phyloP scores from a whole-genome alignment of 2,329 filamentous ascomycete genomes.

The Diaporthe caulivora region DNA sequence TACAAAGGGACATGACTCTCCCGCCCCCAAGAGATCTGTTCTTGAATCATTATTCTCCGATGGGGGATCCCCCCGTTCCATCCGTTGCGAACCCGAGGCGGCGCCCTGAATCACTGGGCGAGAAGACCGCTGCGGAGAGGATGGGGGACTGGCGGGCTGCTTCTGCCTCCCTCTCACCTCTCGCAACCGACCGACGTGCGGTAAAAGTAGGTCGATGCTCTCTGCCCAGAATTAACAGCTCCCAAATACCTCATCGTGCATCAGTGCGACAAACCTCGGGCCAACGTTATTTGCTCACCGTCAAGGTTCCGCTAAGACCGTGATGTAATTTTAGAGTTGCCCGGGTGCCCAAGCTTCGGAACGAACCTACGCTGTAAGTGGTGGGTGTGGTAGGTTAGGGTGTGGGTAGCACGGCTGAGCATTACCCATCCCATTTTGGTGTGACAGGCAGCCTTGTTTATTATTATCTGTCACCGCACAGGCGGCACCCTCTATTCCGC shows the following conservation, averaged over 20 bases:
- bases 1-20: constrained; percentile 2
- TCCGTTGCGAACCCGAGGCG: not conserved
- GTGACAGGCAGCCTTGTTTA: constrained; percentile 20
- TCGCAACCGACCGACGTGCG: not conserved
- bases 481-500: not conserved
- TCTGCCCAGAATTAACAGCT: not conserved
- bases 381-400: not conserved
- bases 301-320: constrained; percentile 23
- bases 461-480: not conserved
- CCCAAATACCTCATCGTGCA: constrained; percentile 16
- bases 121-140: not conserved
- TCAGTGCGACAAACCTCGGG: constrained; percentile 9
- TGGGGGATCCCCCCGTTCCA: not conserved
- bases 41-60: constrained; percentile 17
- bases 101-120: constrained; percentile 1
- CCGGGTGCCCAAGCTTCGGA: constrained; percentile 25
- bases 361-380: not conserved
- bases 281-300: not conserved
- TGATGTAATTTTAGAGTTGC: constrained; percentile 27
- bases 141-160: not conserved
- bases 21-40: not conserved
- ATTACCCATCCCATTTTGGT: not conserved
- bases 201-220: not conserved
- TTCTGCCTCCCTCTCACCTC: not conserved
- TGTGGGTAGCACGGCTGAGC: not conserved